Conservation (phyloP, 2,329 filamentous ascomycete genomes). For the Colletotrichum tanaceti region DNA sequence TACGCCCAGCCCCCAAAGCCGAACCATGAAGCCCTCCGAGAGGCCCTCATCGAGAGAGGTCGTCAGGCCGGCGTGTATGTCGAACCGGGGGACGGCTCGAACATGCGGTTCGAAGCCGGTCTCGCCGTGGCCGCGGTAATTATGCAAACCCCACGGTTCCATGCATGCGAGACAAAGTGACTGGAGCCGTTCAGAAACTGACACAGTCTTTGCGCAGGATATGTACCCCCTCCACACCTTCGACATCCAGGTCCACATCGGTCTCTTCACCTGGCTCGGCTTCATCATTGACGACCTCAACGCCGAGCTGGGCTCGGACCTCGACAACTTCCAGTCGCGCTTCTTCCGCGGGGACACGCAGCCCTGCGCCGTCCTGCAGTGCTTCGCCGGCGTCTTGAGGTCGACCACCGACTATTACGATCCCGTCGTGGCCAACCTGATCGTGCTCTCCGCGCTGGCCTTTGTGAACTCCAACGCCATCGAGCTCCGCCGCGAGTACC, state of each 20-base stretch:
- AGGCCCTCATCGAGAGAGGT: conserved; percentile 11
- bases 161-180: background rate
- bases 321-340: conserved; percentile 44
- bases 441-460: conserved; percentile 46
- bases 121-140: conserved; percentile 26
- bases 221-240: conserved; percentile 42
- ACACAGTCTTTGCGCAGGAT: conserved; percentile 20
- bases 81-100: conserved; percentile 16
- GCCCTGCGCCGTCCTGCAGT: conserved; percentile 41
- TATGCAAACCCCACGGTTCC: background rate
- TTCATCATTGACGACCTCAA: conserved; percentile 48
- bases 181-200: background rate
- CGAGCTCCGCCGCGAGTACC: conserved; percentile 42
- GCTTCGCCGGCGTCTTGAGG: conserved; percentile 43
- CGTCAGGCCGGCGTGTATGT: conserved; percentile 10
- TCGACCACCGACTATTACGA: conserved; percentile 44
- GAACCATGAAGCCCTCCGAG: conserved; percentile 6
- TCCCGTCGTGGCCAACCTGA: conserved; percentile 45
- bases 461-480: conserved; percentile 47
- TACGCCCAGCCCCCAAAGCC: conserved; percentile 1
- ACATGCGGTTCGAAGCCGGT: conserved; percentile 29
- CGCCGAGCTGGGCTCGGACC: conserved; percentile 37
- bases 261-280: conserved; percentile 48
- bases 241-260: conserved; percentile 47
- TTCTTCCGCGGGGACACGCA: conserved; percentile 43